These are phyloP conservation scores for Geosmithia putterillii DNA, from an alignment of 2,329 filamentous ascomycete species.

Conservation along the genomic window DNA sequence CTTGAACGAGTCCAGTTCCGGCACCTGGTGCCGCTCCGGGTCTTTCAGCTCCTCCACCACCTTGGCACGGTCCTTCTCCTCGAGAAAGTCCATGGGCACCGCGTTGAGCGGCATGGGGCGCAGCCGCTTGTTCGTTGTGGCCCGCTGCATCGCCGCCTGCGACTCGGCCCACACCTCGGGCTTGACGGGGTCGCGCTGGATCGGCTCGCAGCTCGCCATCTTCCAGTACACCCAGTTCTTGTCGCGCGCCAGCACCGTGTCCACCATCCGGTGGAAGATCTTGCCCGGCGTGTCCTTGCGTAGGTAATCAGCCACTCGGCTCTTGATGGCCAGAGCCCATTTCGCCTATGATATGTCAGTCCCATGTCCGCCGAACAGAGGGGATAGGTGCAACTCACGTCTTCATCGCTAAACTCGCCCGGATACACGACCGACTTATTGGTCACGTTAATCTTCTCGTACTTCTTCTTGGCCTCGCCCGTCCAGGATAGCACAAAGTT, in stretches of 20 bases:
- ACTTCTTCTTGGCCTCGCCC: conserved; percentile 66
- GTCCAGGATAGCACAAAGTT: conserved; percentile 93
- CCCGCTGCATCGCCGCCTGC: conserved; percentile 50
- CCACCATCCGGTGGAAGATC: conserved; percentile 93
- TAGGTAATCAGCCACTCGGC: conserved; percentile 70
- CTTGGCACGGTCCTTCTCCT: conserved; percentile 44
- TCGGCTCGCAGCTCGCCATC: conserved; percentile 80
- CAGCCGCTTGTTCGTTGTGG: conserved; percentile 59
- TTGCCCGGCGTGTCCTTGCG: conserved; percentile 71
- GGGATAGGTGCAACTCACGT: conserved; percentile 53
- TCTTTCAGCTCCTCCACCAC: conserved; percentile 61
- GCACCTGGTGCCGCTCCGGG: conserved; percentile 50
- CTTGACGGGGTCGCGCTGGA: conserved; percentile 63
- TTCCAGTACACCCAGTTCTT: conserved; percentile 99
- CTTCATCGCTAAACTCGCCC: conserved; percentile 69
- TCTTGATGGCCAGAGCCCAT: conserved; percentile 74
- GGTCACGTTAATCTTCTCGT: conserved; percentile 49
- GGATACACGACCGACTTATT: conserved; percentile 84
- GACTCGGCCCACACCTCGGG: conserved; percentile 58
- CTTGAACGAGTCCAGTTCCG: conserved; percentile 58
- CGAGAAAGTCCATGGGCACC: conserved; percentile 67
- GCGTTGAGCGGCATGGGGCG: conserved; percentile 58
- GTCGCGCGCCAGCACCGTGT: conserved; percentile 87
- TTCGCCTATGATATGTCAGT: conserved; percentile 41
- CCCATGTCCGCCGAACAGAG: neutral